phyloP scores from a whole-genome alignment of 345 rosid genomes.

The Populus tremula region DNA sequence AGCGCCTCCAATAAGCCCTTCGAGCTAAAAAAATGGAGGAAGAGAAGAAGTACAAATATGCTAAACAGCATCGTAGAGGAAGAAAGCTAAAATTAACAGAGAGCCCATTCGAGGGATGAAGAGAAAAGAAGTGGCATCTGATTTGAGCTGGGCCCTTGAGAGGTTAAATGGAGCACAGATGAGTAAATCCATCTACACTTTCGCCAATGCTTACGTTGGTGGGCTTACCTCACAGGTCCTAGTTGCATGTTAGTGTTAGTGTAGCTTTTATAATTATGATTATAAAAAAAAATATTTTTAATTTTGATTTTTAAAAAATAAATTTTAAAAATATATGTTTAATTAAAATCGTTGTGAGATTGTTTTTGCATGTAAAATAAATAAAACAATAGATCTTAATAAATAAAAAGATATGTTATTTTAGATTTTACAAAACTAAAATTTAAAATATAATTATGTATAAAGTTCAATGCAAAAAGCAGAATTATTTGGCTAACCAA shows the following conservation, averaged over 20 bases:
- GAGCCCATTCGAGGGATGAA: background rate
- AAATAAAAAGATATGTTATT: too few species aligned
- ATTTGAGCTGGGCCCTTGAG: background rate
- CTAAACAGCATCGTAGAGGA: background rate
- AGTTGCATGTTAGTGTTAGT: background rate
- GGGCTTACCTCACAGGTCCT: background rate
- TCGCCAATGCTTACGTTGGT: background rate
- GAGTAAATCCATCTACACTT: background rate
- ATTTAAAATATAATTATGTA: too few species aligned
- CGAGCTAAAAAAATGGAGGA: background rate
- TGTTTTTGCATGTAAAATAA: too few species aligned
- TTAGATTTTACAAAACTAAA: too few species aligned
- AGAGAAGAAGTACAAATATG: background rate
- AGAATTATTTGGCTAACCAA: too few species aligned
- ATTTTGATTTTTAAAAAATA: accelerated
- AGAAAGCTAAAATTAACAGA: background rate
- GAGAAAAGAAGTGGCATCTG: background rate
- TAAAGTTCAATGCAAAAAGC: too few species aligned
- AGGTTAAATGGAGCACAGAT: background rate
- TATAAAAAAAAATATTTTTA: too few species aligned
- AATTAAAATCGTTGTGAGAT: too few species aligned
- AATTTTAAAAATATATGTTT: too few species aligned
- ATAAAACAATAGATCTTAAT: too few species aligned
- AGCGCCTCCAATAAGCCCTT: background rate
- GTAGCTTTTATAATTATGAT: too few species aligned